Percentiles rank a stretch among this genome's conserved stretches.
phyloP scores from a whole-genome alignment of 2,329 filamentous ascomycete species.

The Coniochaeta prunicola region DNA sequence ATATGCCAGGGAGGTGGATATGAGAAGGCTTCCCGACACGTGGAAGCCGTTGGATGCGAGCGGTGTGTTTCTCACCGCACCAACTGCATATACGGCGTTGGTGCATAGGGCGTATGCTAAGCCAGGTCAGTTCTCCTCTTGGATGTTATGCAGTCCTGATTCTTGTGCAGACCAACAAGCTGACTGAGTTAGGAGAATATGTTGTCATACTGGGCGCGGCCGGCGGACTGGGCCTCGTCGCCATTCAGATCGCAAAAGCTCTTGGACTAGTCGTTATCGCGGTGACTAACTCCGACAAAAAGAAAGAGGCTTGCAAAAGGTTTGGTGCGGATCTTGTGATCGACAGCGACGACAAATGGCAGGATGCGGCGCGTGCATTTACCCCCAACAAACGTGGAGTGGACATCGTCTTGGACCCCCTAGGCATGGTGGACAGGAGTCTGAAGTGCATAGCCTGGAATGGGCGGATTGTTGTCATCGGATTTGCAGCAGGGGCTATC shows the following conservation, averaged over 20 bases:
- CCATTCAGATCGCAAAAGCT: slow-evolving; percentile 59
- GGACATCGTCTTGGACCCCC: slow-evolving; percentile 92
- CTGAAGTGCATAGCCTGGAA: slow-evolving; percentile 95
- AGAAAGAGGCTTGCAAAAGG: slow-evolving; percentile 67
- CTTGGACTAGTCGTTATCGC: slow-evolving; percentile 89
- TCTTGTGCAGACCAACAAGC: not conserved
- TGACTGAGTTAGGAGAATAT: not conserved
- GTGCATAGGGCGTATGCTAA: not conserved
- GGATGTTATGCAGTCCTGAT: not conserved
- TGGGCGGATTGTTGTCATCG: slow-evolving; percentile 77
- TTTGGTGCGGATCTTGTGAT: slow-evolving; percentile 83
- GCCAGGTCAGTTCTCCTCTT: not conserved
- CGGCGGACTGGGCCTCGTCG: not conserved
- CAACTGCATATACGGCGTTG: not conserved
- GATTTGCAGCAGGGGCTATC: slow-evolving; percentile 79
- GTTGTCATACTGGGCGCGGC: not conserved
- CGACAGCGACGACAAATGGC: slow-evolving; percentile 65
- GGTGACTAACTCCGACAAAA: slow-evolving; percentile 73
- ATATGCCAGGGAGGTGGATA: not conserved
- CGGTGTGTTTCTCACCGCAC: not conserved
- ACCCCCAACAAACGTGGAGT: slow-evolving; percentile 68
- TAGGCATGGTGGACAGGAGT: slow-evolving; percentile 78
- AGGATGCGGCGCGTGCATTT: slow-evolving; percentile 65
- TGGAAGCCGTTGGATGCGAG: not conserved
- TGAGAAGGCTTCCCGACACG: not conserved